phyloP scores from a whole-genome alignment of 345 rosid species.

The Linum tenue region DNA sequence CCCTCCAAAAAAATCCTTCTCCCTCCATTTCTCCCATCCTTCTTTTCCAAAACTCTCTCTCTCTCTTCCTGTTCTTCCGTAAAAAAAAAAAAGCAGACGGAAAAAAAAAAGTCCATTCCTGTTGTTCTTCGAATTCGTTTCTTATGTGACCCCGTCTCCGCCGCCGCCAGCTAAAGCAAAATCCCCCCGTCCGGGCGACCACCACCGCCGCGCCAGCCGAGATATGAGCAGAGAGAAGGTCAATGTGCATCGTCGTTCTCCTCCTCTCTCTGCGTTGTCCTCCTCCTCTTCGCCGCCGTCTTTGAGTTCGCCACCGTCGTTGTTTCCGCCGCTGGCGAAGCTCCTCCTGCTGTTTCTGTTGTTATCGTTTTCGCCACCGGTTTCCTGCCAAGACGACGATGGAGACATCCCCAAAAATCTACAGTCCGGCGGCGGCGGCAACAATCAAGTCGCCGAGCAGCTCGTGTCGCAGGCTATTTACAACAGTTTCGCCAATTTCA shows the following conservation, averaged over 20 bases:
- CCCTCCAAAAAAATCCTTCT: neutral
- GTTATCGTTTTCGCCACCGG: neutral
- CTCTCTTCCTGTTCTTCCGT: too few species aligned
- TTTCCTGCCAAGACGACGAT: constrained; percentile 14
- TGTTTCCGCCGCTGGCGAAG: neutral
- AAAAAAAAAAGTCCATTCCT: too few species aligned
- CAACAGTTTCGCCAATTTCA: constrained; percentile 44
- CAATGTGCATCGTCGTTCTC: constrained; percentile 3
- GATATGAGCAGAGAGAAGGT: constrained; percentile 36
- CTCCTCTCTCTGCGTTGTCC: neutral
- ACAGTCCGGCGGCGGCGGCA: constrained; percentile 10
- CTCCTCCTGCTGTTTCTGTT: neutral
- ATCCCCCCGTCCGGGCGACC: neutral
- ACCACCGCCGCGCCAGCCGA: neutral
- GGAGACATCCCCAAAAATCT: neutral
- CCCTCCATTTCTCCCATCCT: neutral
- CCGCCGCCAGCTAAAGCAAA: neutral
- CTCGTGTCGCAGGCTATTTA: constrained; percentile 33
- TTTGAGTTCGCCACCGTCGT: constrained; percentile 15
- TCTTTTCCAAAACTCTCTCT: neutral
- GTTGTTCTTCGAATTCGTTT: too few species aligned
- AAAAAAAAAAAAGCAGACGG: too few species aligned
- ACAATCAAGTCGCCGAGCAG: constrained; percentile 32
- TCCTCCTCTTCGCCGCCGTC: constrained; percentile 3
- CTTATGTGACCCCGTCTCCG: neutral